Conservation (phyloP, 2,329 filamentous ascomycete genomes). For the Dothidotthia symphoricarpi region DNA sequence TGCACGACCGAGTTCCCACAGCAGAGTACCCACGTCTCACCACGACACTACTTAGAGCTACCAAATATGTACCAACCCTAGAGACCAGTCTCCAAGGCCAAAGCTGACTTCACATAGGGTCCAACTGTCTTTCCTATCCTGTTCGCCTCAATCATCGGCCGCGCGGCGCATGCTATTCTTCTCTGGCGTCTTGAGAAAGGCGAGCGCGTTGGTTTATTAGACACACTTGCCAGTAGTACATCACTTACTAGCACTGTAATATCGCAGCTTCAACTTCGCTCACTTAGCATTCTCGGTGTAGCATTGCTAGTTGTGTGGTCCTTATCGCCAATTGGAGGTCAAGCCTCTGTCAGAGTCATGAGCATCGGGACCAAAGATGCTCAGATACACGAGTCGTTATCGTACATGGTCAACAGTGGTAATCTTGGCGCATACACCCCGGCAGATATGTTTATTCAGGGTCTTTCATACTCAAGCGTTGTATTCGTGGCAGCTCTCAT, state of each 20-base stretch:
- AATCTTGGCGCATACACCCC: too few species aligned
- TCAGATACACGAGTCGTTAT: neutral
- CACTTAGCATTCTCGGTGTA: neutral
- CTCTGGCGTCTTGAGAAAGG: slow-evolving; percentile 3
- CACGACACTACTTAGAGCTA: too few species aligned
- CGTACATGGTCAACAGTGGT: neutral
- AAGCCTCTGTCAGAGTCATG: slow-evolving; percentile 3
- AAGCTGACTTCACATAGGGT: slow-evolving; percentile 4
- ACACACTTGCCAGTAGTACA: slow-evolving; percentile 3
- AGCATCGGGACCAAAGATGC: neutral
- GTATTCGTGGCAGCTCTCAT: too few species aligned
- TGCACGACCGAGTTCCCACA: neutral
- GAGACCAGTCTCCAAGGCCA: too few species aligned
- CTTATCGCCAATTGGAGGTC: slow-evolving; percentile 4
- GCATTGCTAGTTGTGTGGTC: slow-evolving; percentile 1
- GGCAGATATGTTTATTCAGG: too few species aligned
- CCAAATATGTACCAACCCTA: too few species aligned
- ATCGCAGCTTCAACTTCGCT: slow-evolving; percentile 1
- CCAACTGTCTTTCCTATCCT: slow-evolving; percentile 7
- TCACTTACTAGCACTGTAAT: slow-evolving; percentile 2
- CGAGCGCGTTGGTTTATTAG: slow-evolving; percentile 1
- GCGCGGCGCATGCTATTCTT: slow-evolving; percentile 1
- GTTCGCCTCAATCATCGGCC: slow-evolving; percentile 1
- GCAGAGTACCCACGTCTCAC: neutral
- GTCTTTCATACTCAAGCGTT: too few species aligned